These are phyloP conservation scores for Peronosclerospora sorghi DNA, from an alignment of 352 stramenopile genomes.

Conservation along the genomic window DNA sequence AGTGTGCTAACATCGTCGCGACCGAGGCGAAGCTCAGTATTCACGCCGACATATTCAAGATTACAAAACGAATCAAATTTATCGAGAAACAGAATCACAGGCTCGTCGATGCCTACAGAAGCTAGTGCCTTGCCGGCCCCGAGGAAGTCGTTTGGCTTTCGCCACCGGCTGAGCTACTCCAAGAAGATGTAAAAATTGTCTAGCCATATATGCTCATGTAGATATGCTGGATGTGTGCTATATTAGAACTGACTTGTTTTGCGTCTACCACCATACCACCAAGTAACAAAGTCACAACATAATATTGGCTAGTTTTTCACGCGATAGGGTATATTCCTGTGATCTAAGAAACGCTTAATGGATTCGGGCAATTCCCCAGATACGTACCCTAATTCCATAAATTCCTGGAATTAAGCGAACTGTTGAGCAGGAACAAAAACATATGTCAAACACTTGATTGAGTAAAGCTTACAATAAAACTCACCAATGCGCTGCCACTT, in stretches of 20 bases:
- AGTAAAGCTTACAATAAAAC: slow-evolving; percentile 1
- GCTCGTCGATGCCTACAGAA: slow-evolving; percentile 6
- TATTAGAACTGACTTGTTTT: no score
- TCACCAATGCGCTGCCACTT: slow-evolving; percentile 83
- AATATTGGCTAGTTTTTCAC: slow-evolving; percentile 58
- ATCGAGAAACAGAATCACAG: slow-evolving; percentile 4
- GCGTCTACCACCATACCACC: no score
- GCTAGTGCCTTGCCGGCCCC: slow-evolving; percentile 7
- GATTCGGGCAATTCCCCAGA: slow-evolving; percentile 77
- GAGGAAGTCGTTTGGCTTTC: slow-evolving; percentile 19
- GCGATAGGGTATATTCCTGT: slow-evolving; percentile 80
- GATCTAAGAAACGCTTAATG: slow-evolving; percentile 82
- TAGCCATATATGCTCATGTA: neutral
- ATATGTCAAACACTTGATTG: neutral
- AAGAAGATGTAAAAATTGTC: neutral
- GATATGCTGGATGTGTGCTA: no score
- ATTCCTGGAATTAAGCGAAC: slow-evolving; percentile 74
- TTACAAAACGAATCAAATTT: neutral
- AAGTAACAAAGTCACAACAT: no score
- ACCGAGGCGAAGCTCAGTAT: slow-evolving; percentile 1
- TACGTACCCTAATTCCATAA: slow-evolving; percentile 81
- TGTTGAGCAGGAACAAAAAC: slow-evolving; percentile 11
- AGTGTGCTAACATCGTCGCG: neutral
- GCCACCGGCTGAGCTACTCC: no score
- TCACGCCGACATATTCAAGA: slow-evolving; percentile 4